Percentiles rank a stretch among this genome's conserved stretches.
Conservation (phyloP, 352 stramenopile genomes). For the Phytophthora aleatoria region DNA sequence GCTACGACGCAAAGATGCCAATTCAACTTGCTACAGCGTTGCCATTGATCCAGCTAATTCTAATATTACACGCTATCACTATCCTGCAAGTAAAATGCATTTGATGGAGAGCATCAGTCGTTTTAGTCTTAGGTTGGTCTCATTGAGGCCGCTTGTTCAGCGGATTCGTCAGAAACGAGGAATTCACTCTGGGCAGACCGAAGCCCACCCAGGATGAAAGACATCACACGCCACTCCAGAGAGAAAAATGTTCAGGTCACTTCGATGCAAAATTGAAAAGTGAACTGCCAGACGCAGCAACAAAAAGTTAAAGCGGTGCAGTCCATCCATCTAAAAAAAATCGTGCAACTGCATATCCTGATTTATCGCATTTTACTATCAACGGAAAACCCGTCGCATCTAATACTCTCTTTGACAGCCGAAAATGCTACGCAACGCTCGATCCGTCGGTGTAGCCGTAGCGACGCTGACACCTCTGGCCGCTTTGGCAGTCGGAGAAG, state of each 20-base stretch:
- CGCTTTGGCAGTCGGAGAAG: slow-evolving; percentile 44
- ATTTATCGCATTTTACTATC: slow-evolving; percentile 8
- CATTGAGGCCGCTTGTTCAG: slow-evolving; percentile 87
- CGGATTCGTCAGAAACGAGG: slow-evolving; percentile 90
- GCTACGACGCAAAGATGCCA: not conserved
- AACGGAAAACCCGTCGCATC: not conserved
- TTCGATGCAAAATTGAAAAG: slow-evolving; percentile 16
- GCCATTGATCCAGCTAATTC: not conserved
- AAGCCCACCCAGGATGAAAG: slow-evolving; percentile 62
- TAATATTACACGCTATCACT: not conserved
- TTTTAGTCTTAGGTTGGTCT: slow-evolving; percentile 85
- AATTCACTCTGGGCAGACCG: slow-evolving; percentile 81
- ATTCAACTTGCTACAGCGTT: not conserved
- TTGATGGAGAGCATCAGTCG: slow-evolving; percentile 70
- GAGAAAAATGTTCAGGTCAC: not conserved
- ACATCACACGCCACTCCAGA: slow-evolving; percentile 65
- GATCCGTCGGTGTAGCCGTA: slow-evolving; percentile 30
- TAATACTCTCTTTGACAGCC: slow-evolving; percentile 9
- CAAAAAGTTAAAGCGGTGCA: slow-evolving; percentile 8
- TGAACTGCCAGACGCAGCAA: not conserved
- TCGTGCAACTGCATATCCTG: slow-evolving; percentile 1
- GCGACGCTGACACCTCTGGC: slow-evolving; percentile 27
- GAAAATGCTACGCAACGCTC: slow-evolving; percentile 23
- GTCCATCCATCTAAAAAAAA: slow-evolving; percentile 26
- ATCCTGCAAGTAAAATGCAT: not conserved